Evolutionary conservation across 495 filamentous ascomycete genomes (phyloP).

Genomic region (Trichoderma reesei): DNA sequence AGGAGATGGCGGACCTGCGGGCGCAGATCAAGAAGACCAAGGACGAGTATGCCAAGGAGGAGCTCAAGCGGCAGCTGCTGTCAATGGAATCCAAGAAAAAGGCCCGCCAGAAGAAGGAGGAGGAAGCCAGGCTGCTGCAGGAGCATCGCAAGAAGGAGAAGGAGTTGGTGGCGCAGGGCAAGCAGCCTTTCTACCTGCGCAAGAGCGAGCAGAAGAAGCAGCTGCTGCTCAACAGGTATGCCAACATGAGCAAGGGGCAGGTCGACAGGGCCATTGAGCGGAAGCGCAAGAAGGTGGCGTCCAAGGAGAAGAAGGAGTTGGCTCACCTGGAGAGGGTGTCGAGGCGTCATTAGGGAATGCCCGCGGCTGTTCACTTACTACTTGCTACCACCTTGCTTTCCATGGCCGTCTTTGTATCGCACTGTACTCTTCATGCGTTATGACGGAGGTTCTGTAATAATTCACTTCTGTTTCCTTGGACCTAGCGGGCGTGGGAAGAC

Average conservation of each 20-base stretch:
- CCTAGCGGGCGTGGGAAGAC: too few species aligned
- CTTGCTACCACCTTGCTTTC: too few species aligned
- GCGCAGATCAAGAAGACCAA: slow-evolving; percentile 54
- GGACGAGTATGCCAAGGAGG: slow-evolving; percentile 51
- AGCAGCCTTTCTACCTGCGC: slow-evolving; percentile 91
- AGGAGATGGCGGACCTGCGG: slow-evolving; percentile 67
- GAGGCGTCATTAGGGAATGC: not conserved
- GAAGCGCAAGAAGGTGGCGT: slow-evolving; percentile 70
- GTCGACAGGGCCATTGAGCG: slow-evolving; percentile 71
- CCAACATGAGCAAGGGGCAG: slow-evolving; percentile 70
- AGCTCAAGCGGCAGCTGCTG: slow-evolving; percentile 54
- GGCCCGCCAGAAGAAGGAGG: slow-evolving; percentile 55
- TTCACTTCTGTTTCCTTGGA: not conserved
- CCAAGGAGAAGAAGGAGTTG: slow-evolving; percentile 73
- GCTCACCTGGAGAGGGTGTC: slow-evolving; percentile 35
- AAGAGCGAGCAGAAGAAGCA: slow-evolving; percentile 80
- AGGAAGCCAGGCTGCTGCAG: slow-evolving; percentile 51
- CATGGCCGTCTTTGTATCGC: too few species aligned
- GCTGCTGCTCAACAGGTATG: slow-evolving; percentile 66
- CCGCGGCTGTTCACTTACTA: too few species aligned
- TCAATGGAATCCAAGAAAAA: slow-evolving; percentile 62
- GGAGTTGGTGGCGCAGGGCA: slow-evolving; percentile 71
- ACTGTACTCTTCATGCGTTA: not conserved
- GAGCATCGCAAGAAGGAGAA: slow-evolving; percentile 76
- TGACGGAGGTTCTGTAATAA: slow-evolving; percentile 6